Base-by-base conservation (phyloP, 495 filamentous ascomycete genomes). In the Penicillium antarcticum region DNA sequence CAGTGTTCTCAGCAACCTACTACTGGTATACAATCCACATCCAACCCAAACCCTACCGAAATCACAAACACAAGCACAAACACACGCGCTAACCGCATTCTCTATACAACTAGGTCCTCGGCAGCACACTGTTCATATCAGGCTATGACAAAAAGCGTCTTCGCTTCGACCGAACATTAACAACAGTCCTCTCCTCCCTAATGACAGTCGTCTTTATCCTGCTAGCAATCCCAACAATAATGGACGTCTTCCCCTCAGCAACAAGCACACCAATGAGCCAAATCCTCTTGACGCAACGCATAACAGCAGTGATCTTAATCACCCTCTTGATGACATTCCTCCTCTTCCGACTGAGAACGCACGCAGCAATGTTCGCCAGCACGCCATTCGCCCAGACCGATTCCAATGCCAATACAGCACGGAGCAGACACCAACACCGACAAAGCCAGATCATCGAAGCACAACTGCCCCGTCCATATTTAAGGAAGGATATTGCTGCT, bases 271-370 rank as follows among this genome's bases (percentile, higher is more conserved):
- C 47, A 12, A 54, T 32, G 21, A 58, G 70, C 9, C 83, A 84
- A 49, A 83, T 61, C 33, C 42, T 58, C 1, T 36, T 39, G n/a
- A 34, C 58, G 3, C 58, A 58, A 17, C 61, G 46, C 32, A 42
- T 43, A 5, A 53, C 43, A 33, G 48, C 65, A 19, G 42, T 65
- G 14, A 75, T 88, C n/a, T 70, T 90, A 3, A 70, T 90, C 9
- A 38, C 86, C 39, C 75, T 89, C 1, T 88, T 89, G 56, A 58
- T 80, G 40, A 69, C 87, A 4, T 91, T 88, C 56, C 76, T 90
- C 31, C 43, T 87, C 8, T 91, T 69, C 55, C 53, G 56, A 48
- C 46, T 72, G 42, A 48, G 57, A 45, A 57, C 66, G n/a, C 61
- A 66, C 34, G 43, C 49, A 1, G 26, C 38, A 8, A 43, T 66